Evolutionary conservation across 1,284 basidiomycete species (phyloP).

Genomic region (Xerocomus minutiporus): DNA sequence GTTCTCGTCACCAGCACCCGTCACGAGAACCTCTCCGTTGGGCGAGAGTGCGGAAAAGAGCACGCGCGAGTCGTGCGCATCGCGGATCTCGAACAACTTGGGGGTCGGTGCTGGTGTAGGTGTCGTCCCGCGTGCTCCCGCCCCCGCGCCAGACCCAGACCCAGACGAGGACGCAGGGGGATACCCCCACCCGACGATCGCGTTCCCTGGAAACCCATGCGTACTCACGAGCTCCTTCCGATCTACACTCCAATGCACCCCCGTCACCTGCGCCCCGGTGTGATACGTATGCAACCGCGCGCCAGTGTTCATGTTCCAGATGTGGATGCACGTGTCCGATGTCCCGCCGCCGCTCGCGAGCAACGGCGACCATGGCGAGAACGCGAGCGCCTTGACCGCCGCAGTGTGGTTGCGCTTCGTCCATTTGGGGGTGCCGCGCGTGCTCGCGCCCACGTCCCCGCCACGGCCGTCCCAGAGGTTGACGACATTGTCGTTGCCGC

Average conservation of each 20-base stretch:
- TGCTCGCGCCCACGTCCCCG: constrained; percentile 57
- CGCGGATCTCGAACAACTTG: constrained; percentile 77
- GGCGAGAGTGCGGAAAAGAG: constrained; percentile 83
- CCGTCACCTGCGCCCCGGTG: constrained; percentile 89
- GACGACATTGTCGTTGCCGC: constrained; percentile 95
- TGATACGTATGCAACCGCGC: constrained; percentile 80
- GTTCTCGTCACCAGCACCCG: constrained; percentile 90
- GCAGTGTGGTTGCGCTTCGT: constrained; percentile 93
- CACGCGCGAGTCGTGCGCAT: constrained; percentile 88
- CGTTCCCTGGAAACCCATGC: constrained; percentile 86
- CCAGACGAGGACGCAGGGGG: constrained; percentile 56
- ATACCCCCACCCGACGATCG: constrained; percentile 64
- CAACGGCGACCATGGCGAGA: constrained; percentile 94
- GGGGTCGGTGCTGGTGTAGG: constrained; percentile 16
- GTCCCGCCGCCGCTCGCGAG: constrained; percentile 95
- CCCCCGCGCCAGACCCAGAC: constrained; percentile 8
- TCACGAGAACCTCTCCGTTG: constrained; percentile 84
- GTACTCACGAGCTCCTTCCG: constrained; percentile 90
- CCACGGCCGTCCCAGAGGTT: constrained; percentile 92
- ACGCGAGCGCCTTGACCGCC: constrained; percentile 93
- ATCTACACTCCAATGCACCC: constrained; percentile 85
- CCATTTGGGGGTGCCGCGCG: constrained; percentile 75
- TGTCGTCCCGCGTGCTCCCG: constrained; percentile 29
- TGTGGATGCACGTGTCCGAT: constrained; percentile 89
- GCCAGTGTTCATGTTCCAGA: constrained; percentile 90